Conservation (phyloP, 2,329 filamentous ascomycete species). For the Cladosporium phlei region DNA sequence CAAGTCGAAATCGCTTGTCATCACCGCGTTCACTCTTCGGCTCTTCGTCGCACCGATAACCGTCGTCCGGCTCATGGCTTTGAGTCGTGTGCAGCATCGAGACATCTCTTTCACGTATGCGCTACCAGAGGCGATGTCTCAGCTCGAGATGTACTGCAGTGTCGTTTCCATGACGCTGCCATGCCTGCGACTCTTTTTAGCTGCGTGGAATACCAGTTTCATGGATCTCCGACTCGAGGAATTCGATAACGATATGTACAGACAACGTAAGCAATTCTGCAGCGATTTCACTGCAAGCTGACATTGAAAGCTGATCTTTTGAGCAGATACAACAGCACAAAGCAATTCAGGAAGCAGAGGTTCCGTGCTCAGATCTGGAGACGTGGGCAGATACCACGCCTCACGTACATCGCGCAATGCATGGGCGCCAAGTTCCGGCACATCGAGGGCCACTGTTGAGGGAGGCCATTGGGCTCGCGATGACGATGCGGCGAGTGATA, state of each 20-base stretch:
- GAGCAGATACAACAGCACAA: slow-evolving; percentile 1
- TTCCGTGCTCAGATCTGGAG: background rate
- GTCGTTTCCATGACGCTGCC: slow-evolving; percentile 20
- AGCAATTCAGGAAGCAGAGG: slow-evolving; percentile 3
- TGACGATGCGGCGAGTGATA: slow-evolving; percentile 21
- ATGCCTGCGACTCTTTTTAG: slow-evolving; percentile 20
- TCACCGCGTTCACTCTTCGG: slow-evolving; percentile 17
- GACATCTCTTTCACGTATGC: slow-evolving; percentile 17
- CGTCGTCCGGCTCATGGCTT: slow-evolving; percentile 13
- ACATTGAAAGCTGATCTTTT: background rate
- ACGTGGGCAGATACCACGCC: background rate
- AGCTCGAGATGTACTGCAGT: slow-evolving; percentile 21
- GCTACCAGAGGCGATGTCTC: slow-evolving; percentile 15
- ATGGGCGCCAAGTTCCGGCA: background rate
- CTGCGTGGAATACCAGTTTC: slow-evolving; percentile 20
- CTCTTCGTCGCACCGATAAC: slow-evolving; percentile 16
- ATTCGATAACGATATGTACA: slow-evolving; percentile 9
- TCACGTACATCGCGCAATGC: background rate
- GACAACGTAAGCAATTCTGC: no score
- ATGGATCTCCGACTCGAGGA: slow-evolving; percentile 14
- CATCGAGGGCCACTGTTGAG: slow-evolving; percentile 4
- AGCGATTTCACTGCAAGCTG: no score
- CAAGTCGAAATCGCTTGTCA: slow-evolving; percentile 16
- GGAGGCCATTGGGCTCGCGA: background rate
- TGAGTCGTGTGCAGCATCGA: slow-evolving; percentile 8